Conservation (phyloP, 2,329 filamentous ascomycete genomes). For the Hirsutella rhossiliensis region DNA sequence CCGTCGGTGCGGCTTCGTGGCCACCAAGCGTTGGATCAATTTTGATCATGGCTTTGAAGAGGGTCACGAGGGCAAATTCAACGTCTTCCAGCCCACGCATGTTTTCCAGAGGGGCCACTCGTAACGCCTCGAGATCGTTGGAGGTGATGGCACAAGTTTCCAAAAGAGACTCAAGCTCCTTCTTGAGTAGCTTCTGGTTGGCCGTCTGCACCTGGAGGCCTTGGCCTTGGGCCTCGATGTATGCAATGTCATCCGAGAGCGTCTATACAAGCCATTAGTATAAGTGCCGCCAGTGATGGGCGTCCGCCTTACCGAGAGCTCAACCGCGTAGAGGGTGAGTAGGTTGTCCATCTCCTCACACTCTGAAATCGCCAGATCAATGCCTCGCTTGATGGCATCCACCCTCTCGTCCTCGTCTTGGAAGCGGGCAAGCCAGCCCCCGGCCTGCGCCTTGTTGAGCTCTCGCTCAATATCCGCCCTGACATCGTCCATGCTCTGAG, state of each 20-base stretch:
- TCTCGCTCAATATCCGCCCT: slow-evolving; percentile 77
- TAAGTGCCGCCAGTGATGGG: background rate
- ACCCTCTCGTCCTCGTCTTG: slow-evolving; percentile 85
- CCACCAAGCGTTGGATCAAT: slow-evolving; percentile 72
- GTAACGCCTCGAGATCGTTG: slow-evolving; percentile 60
- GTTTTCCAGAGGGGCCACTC: slow-evolving; percentile 60
- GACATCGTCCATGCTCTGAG: slow-evolving; percentile 66
- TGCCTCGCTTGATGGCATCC: slow-evolving; percentile 70
- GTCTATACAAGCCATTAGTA: slow-evolving; percentile 41
- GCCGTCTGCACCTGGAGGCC: slow-evolving; percentile 94
- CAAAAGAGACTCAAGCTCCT: slow-evolving; percentile 78
- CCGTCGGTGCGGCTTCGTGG: slow-evolving; percentile 33
- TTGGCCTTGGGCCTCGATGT: slow-evolving; percentile 94
- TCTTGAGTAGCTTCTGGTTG: slow-evolving; percentile 88
- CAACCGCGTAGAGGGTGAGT: slow-evolving; percentile 86
- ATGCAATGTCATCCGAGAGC: slow-evolving; percentile 87
- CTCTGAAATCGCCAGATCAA: slow-evolving; percentile 84
- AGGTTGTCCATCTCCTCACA: slow-evolving; percentile 95
- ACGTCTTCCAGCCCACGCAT: slow-evolving; percentile 61
- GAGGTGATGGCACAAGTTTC: slow-evolving; percentile 82
- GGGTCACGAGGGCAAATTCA: slow-evolving; percentile 61
- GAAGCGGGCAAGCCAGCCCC: slow-evolving; percentile 77
- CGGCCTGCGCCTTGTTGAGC: slow-evolving; percentile 80
- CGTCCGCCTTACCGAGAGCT: slow-evolving; percentile 60
- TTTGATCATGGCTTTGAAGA: slow-evolving; percentile 88